Evolutionary conservation across 2,329 filamentous ascomycete genomes (phyloP), one percentile per base, ranked within the genome.

Genomic region (Aspergillus fructus): DNA sequence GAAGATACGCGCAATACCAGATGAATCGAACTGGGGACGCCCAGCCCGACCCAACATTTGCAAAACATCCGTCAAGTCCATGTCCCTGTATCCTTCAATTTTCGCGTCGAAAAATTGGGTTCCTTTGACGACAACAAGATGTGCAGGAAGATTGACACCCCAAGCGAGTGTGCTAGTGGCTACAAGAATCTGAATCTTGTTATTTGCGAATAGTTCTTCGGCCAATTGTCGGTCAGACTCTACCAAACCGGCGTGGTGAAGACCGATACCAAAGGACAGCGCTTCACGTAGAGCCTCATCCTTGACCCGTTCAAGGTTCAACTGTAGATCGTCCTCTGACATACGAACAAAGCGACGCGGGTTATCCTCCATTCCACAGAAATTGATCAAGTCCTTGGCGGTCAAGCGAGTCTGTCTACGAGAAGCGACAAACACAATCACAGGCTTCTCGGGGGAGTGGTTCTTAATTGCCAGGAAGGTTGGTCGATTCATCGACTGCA

Each of bases 31-130:
- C 71, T 99, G 94, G 3, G 94, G 94, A 61, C 94, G 89, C 15
- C 94, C 94, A 12, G 94, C 94, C 76, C 94, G 89, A 65, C 94
- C 94, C 27, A 99, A 81, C 94, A 99, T 99, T 76, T 99, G 94
- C 60, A 99, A 79, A 33, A 99, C 94, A 75, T 99, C 94, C 0
- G 94, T 99, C 58, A 99, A 79, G 72, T 99, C 94, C 96, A 99
- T 99, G 74, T 99, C 96, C 71, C 91, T 94, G 78, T 99, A 99
- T 0, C 89, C 93, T 78, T 97, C 94, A 4, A 91, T 94, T 76
- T 99, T 99, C 40, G 94, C 94, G 68, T 99, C 94, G 71, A 96
- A 99, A 78, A 90, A 99, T 69, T 99, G 96, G 0, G 94, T 99
- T 53, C 94, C 94, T 74, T 99, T 99, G 59, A 99, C 96, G 1